Evolutionary conservation across 1,284 basidiomycete genomes (phyloP), one percentile per base, ranked within the genome.

Genomic region (Ceratobasidium sp.): DNA sequence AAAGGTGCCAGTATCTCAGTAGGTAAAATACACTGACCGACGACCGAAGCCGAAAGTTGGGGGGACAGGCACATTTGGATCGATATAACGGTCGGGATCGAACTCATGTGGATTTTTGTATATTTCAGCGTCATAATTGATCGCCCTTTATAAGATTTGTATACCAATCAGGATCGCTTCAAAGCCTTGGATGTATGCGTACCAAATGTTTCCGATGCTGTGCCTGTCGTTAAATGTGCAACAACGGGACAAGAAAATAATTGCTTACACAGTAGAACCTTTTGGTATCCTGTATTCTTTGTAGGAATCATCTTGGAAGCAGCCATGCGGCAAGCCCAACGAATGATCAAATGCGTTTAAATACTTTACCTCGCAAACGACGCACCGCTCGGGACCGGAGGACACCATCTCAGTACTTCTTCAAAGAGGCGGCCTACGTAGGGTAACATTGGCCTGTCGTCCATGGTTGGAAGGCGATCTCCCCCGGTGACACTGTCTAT

Each of bases 241-340:
- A 6, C 14, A 6, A 14, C 36, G 6, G 36, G 36, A 16, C 18
- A 6, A 6, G 14, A 6, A 39, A 6, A 6, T 39, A 12, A 3
- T 10, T 1, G 52, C 61, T 52, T n/a, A 64, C 61, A 64, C 46
- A 32, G 57, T 67, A 30, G 64, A 21, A 2, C 81, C 82, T 32
- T 79, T 78, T 3, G 82, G 81, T 26, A 84, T 79, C 61, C 78
- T 77, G 73, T 80, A 81, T 8, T 79, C 80, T 36, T 78, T 76
- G 74, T 80, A 83, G 26, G 79, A 73, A 73, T 80, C 78, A 74
- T 82, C 80, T 41, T 77, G 52, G 14, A 76, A 78, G 16, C 79
- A 77, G 9, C 78, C 75, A 67, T 82, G 81, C 12, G 80, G 79
- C 3, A 81, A 76, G 65, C 77, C 80, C 78, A 65, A 5, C n/a